A percentile compares a stretch with the other conserved stretches of the same genome.
Evolutionary conservation across 331 rosid genomes (phyloP).

Genomic region (Spiraea crenata): DNA sequence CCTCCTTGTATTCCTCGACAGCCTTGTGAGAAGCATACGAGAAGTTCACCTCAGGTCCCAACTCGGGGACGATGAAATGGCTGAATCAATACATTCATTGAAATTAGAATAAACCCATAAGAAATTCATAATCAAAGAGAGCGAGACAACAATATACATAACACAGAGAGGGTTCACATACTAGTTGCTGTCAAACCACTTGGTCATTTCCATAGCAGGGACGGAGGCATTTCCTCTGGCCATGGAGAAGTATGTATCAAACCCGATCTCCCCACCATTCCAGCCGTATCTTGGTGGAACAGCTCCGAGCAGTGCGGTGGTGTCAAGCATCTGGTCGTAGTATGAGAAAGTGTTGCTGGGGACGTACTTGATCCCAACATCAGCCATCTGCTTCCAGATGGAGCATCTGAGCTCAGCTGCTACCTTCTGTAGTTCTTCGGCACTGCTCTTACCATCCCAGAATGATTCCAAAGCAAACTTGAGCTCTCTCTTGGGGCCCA

Average conservation of each 20-base stretch:
- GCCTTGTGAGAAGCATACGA: slow-evolving; percentile 96
- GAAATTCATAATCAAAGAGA: no score
- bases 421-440: slow-evolving; percentile 86
- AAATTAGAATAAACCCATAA: slow-evolving; percentile 12
- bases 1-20: slow-evolving; percentile 91
- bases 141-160: no score
- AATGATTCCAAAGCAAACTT: slow-evolving; percentile 94
- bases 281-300: slow-evolving; percentile 90
- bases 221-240: slow-evolving; percentile 96
- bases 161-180: slow-evolving; percentile 37
- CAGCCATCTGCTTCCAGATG: slow-evolving; percentile 94
- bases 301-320: slow-evolving; percentile 86
- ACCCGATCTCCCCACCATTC: slow-evolving; percentile 91
- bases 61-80: slow-evolving; percentile 95
- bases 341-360: slow-evolving; percentile 93
- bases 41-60: slow-evolving; percentile 87
- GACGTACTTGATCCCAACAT: slow-evolving; percentile 83
- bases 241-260: slow-evolving; percentile 87
- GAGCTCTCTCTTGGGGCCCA: slow-evolving; percentile 99
- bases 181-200: slow-evolving; percentile 99
- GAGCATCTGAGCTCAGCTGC: slow-evolving; percentile 75
- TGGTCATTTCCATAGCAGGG: slow-evolving; percentile 99
- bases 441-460: slow-evolving; percentile 93
- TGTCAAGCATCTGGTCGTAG: slow-evolving; percentile 87
- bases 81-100: slow-evolving; percentile 40